Percentiles rank a stretch among this genome's conserved stretches.
Evolutionary conservation across 176 grass and related monocot genomes (phyloP).

Genomic region (Thinopyrum elongatum): DNA sequence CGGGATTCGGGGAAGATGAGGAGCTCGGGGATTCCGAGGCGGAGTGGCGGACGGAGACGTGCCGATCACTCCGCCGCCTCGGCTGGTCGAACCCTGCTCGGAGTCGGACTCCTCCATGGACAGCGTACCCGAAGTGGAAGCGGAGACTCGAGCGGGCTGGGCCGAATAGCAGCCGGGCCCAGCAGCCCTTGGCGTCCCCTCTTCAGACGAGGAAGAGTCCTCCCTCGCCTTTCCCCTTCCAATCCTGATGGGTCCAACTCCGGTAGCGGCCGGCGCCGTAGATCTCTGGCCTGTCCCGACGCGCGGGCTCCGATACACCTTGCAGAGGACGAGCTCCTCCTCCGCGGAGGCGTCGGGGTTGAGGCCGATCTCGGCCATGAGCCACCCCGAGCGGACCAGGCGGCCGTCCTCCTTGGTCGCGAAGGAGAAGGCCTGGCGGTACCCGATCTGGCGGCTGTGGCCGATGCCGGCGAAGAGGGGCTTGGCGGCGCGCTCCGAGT

Average conservation of each 20-base stretch:
- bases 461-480: conserved; percentile 9
- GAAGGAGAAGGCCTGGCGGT: conserved; percentile 49
- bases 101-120: background rate
- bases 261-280: background rate
- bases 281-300: background rate
- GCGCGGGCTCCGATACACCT: conserved; percentile 20
- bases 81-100: background rate
- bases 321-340: conserved; percentile 6
- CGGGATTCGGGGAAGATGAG: background rate
- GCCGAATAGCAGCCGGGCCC: background rate
- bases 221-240: background rate
- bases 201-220: background rate
- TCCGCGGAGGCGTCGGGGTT: background rate
- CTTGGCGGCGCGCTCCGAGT: conserved; percentile 27
- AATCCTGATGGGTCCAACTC: background rate
- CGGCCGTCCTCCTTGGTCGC: conserved; percentile 4
- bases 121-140: background rate
- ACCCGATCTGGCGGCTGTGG: conserved; percentile 9
- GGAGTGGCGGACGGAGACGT: conserved; percentile 2
- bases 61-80: background rate
- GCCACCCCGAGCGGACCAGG: conserved; percentile 31
- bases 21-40: background rate
- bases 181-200: background rate
- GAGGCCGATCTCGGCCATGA: conserved; percentile 53
- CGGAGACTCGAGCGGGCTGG: background rate